Evolutionary conservation across 352 stramenopile species (phyloP), one percentile per base, ranked within the genome.

Genomic region (Globisporangium camurandrum): DNA sequence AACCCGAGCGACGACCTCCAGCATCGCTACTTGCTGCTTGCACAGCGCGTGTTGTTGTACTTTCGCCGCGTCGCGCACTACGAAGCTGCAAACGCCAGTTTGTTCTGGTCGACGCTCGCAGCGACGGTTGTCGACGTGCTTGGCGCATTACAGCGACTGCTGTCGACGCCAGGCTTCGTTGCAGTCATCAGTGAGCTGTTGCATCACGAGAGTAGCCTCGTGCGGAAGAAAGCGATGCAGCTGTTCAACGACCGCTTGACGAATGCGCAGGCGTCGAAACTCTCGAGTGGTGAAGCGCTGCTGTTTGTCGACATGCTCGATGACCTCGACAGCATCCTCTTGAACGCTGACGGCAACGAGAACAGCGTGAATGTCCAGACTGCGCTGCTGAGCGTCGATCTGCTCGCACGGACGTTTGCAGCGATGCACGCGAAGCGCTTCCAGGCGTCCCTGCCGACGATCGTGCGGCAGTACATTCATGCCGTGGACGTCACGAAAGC

Each of bases 301-400:
- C 59, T 93, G 9, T 93, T 93, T 49, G 73, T 95, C 14, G 84
- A 95, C 43, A 93, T 95, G 83, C 53, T 95, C 17, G 80, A 88
- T 31, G 80, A 92, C 51, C 64, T 95, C 19, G 66, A 90, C 33
- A 47, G 49, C 9, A 84, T 92, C 17, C 53, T 95, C n/a, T 57
- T 62, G 28, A 86, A 93, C 44, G 44, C 50, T 2, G 69, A 89
- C n/a, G 53, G 45, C 27, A 58, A 36, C 9, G 77, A 92, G 49
- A 85, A 75, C 67, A 85, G 63, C 30, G 67, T 85, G 6, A 91
- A 90, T 49, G 72, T 90, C 33, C 84, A 93, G 65, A 93, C 79
- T 1, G 84, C 84, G 23, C 54, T 93, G 47, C 57, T 95, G 4
- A 91, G 77, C 30, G 77, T 95, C 8, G 79, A 93, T 45, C 90